Percentiles rank a stretch among this genome's conserved stretches.
These are phyloP conservation scores for Scytalidium lignicola DNA, from an alignment of 2,329 filamentous ascomycete species.

Conservation along the genomic window DNA sequence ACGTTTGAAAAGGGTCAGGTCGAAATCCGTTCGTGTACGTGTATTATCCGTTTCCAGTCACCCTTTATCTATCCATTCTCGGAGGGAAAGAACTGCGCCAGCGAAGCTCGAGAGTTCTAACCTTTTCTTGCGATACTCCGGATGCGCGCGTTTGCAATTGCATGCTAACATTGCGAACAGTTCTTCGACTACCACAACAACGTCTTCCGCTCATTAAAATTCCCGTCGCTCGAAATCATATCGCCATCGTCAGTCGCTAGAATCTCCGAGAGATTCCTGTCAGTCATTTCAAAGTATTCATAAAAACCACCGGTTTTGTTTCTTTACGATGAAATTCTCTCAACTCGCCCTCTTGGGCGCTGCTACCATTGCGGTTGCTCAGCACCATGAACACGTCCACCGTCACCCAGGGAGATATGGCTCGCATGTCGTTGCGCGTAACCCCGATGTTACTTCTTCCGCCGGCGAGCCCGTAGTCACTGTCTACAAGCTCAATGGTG, in stretches of 20 bases:
- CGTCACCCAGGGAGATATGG: slow-evolving; percentile 53
- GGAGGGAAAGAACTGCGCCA: not conserved
- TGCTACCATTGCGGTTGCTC: slow-evolving; percentile 49
- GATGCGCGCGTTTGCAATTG: not conserved
- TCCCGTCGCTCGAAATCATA: no score
- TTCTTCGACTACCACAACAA: no score
- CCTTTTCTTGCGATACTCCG: not conserved
- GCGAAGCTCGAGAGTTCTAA: not conserved
- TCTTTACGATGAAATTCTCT: slow-evolving; percentile 30
- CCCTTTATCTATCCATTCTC: no score
- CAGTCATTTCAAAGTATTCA: slow-evolving; percentile 15
- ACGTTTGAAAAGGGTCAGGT: not conserved
- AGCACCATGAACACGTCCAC: slow-evolving; percentile 56
- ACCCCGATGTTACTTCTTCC: slow-evolving; percentile 31
- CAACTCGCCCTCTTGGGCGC: slow-evolving; percentile 23
- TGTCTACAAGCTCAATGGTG: slow-evolving; percentile 66
- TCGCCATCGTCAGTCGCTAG: not conserved
- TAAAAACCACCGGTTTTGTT: slow-evolving; percentile 22
- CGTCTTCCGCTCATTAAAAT: no score
- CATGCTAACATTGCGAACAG: not conserved
- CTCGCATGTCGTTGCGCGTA: slow-evolving; percentile 43
- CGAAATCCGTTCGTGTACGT: not conserved
- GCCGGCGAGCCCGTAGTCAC: slow-evolving; percentile 57
- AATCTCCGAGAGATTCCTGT: slow-evolving; percentile 16
- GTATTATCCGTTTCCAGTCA: not conserved